Evolutionary conservation across 176 grass and related monocot genomes (phyloP), one percentile per base, ranked within the genome.

Genomic region (Triticum monococcum): DNA sequence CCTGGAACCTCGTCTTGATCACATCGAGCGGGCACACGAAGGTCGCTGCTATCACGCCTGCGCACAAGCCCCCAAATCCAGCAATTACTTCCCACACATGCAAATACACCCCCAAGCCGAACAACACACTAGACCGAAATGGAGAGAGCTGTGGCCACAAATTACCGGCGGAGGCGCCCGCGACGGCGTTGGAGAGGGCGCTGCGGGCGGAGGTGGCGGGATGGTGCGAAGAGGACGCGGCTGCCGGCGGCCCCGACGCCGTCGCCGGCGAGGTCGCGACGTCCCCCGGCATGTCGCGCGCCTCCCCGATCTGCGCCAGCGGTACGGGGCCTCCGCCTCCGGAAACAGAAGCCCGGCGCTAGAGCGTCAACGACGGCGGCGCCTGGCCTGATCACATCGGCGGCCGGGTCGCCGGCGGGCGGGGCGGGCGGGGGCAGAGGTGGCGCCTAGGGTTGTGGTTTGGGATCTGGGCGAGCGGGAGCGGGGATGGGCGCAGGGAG

Each of bases 11-110:
- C 2, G 94, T 99, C 88, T 99, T 99, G 94, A 99, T 91, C 48
- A 99, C 97, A 66, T 99, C 97, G 23, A 99, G 85, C 57, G 97
- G 97, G 84, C 97, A 99, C 68, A 99, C 97, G n/a, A 99, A 99
- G 46, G 97, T 96, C 28, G 97, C 94, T 3, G 94, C 97, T 57
- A 99, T 88, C 20, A 90, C 92, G 66, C 97, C 94, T 99, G 77
- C 67, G 22, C 25, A 72, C 26, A 67, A 84, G 45, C 71, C 83
- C 83, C 73, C 66, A 83, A 77, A 87, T 78, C 38, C 18, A 62
- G 36, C 57, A 50, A 18, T 75, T 46, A 84, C 12, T 68, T 32
- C 17, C 56, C 32, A 35, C 7, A 64, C n/a, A 28, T 6, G 63
- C 20, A 64, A 3, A 66, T 14, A 71, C 35, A 4, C 5, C 38